Percentiles rank a stretch among this genome's conserved stretches.
These are phyloP conservation scores for Cladosporium sp. DNA, from an alignment of 2,329 filamentous ascomycete species.

Conservation along the genomic window DNA sequence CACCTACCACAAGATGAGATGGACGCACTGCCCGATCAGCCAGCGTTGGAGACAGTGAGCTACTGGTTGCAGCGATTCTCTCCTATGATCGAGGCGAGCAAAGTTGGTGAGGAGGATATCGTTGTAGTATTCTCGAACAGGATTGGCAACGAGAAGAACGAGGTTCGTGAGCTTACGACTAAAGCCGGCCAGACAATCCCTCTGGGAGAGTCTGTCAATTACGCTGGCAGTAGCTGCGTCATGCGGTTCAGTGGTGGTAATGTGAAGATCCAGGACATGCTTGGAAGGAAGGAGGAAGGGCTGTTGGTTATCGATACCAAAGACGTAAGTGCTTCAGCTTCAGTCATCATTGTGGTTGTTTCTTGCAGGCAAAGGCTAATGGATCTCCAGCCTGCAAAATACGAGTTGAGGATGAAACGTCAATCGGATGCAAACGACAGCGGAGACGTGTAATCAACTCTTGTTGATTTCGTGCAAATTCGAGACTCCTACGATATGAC, in stretches of 20 bases:
- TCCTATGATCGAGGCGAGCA: constrained; percentile 45
- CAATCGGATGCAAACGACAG: background rate
- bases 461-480: too few species aligned
- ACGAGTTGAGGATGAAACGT: background rate
- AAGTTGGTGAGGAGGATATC: constrained; percentile 48
- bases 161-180: constrained; percentile 19
- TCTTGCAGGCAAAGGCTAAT: background rate
- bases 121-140: constrained; percentile 70
- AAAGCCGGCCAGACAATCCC: constrained; percentile 29
- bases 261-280: constrained; percentile 64
- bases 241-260: constrained; percentile 62
- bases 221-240: constrained; percentile 71
- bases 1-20: constrained; percentile 46
- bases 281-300: constrained; percentile 67
- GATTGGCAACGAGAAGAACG: constrained; percentile 54
- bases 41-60: constrained; percentile 67
- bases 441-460: background rate
- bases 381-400: background rate
- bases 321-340: constrained; percentile 25
- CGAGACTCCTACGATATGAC: too few species aligned
- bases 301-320: constrained; percentile 65
- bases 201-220: constrained; percentile 47
- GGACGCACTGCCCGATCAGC: constrained; percentile 46
- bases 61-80: constrained; percentile 73
- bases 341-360: background rate